Percentiles rank a stretch among this genome's conserved stretches.
Conservation (phyloP, 768 basidiomycete genomes). For the Tricholomella constricta region DNA sequence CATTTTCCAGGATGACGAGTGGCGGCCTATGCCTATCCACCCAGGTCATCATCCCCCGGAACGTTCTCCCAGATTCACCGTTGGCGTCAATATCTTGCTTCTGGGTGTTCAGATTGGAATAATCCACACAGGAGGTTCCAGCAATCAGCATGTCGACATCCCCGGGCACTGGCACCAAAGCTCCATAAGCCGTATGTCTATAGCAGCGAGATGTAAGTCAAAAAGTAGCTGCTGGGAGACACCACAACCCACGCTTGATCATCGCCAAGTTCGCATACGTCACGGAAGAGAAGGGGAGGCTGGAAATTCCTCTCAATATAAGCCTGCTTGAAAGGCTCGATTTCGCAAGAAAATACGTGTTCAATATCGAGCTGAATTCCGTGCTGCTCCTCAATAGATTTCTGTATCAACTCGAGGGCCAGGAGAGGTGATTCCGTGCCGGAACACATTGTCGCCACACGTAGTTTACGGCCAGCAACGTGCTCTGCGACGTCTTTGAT, state of each 20-base stretch:
- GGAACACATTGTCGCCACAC: conserved; percentile 97
- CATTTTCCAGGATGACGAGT: conserved; percentile 94
- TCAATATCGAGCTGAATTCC: conserved; percentile 69
- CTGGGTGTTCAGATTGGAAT: conserved; percentile 92
- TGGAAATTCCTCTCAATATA: conserved; percentile 97
- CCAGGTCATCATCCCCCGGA: conserved; percentile 95
- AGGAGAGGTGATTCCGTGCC: conserved; percentile 95
- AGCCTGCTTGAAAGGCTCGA: conserved; percentile 96
- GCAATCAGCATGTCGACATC: conserved; percentile 90
- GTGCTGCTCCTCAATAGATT: conserved; percentile 70
- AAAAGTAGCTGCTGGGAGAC: not conserved
- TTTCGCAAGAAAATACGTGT: conserved; percentile 96
- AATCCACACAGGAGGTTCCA: conserved; percentile 96
- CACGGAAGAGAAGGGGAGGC: conserved; percentile 89
- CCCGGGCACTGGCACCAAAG: conserved; percentile 82
- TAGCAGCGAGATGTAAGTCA: conserved; percentile 10
- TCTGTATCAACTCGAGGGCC: conserved; percentile 82
- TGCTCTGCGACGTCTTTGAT: conserved; percentile 68
- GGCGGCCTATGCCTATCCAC: conserved; percentile 84
- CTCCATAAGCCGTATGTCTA: conserved; percentile 92
- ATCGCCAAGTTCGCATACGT: conserved; percentile 88
- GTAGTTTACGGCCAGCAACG: conserved; percentile 77
- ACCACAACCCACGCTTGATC: conserved; percentile 64
- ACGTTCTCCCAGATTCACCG: conserved; percentile 93
- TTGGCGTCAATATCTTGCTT: conserved; percentile 88